Conservation (phyloP, 805 yeast species). For the Ascoidea rubescens region DNA sequence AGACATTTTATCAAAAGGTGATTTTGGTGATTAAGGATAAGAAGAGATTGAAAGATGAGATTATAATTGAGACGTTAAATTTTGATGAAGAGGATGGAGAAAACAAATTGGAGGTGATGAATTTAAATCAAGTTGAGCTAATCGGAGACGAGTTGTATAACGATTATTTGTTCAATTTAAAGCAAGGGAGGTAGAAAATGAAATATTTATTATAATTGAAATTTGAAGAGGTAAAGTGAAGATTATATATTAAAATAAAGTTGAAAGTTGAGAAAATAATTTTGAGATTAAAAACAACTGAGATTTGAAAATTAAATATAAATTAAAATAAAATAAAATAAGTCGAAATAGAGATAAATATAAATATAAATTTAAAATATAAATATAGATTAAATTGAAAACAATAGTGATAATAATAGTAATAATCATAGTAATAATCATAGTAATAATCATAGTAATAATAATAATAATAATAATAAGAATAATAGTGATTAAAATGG, state of each 20-base stretch:
- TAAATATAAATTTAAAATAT: too few species aligned
- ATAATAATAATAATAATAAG: too few species aligned
- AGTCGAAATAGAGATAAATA: background rate
- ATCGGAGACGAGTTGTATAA: constrained; percentile 8
- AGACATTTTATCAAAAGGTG: constrained; percentile 1
- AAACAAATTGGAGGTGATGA: background rate
- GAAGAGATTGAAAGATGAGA: constrained; percentile 1
- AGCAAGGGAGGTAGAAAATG: background rate
- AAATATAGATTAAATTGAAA: too few species aligned
- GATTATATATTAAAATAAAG: background rate
- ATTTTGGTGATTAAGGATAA: background rate
- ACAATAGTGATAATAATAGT: background rate
- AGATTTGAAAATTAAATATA: background rate
- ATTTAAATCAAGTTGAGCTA: constrained; percentile 4
- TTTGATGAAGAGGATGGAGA: constrained; percentile 5
- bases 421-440: too few species aligned
- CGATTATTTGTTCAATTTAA: background rate
- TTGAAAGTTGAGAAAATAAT: background rate
- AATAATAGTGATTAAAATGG: background rate
- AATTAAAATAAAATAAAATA: too few species aligned
- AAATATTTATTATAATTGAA: background rate
- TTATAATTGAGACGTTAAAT: constrained; percentile 7
- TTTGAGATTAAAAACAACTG: background rate
- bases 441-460: too few species aligned
- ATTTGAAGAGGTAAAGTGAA: too few species aligned